Evolutionary conservation across 345 rosid species (phyloP), one percentile per base, ranked within the genome.

Genomic region (sweet orange (Citrus sinensis)): DNA sequence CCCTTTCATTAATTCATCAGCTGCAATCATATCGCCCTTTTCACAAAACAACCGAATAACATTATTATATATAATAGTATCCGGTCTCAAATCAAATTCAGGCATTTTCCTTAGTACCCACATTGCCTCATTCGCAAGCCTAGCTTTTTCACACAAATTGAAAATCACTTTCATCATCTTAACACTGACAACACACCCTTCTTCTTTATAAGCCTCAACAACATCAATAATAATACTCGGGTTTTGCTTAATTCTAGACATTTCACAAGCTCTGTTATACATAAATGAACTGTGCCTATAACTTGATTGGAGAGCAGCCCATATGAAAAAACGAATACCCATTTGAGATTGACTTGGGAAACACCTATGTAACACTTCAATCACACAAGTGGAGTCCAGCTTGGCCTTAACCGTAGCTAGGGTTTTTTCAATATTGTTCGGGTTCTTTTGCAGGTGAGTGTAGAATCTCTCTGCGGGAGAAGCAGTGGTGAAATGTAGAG

Each of bases 241-340:
- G 84, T 86, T 87, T 69, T 65, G 76, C 76, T 82, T 86, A 81
- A 95, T 86, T 37, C 81, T 80, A 67, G 90, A 85, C 78, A 90
- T 77, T 5, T 84, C 83, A 80, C 96, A 92, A 82, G 92, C 98
- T 82, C 85, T 87, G 54, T 80, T 54, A 67, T 91, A 92, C 92
- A 85, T 82, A 67, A 80, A 91, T 22, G 86, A 75, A 80, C 91
- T 90, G 83, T 93, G 97, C 83, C 92, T 87, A 64, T 87, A 90
- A 40, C 80, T 82, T 1, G 93, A 83, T 63, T 89, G 98, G 20
- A 78, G 85, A 83, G 94, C 98, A 32, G 94, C 89, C 99, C 94
- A 92, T 11, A 95, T 64, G 66, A 93, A 93, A 76, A 95, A 95
- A 65, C 94, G 83, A 64, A 95, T 87, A 86, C 93, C 97, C 84